Percentiles rank a stretch among this genome's conserved stretches.
These are phyloP conservation scores for Colletotrichum phormii DNA, from an alignment of 2,329 filamentous ascomycete species.

Conservation along the genomic window DNA sequence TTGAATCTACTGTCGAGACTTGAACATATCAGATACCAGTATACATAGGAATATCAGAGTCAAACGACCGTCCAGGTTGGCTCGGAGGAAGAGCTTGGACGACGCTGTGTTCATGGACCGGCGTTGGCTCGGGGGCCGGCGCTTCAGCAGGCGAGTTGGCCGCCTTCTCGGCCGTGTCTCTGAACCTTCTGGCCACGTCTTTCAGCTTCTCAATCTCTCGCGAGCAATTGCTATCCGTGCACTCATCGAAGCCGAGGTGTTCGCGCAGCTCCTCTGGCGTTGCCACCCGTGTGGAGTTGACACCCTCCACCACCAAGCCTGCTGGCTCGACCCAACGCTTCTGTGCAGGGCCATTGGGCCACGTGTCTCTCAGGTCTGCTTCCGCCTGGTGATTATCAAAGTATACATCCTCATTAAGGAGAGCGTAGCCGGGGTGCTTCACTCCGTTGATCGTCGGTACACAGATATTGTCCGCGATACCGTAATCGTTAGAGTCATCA, in stretches of 20 bases:
- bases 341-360: background rate
- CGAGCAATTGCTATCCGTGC: background rate
- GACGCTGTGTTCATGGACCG: background rate
- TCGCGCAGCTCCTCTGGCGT: slow-evolving; percentile 5
- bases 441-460: background rate
- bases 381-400: background rate
- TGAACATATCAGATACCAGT: background rate
- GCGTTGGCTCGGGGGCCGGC: background rate
- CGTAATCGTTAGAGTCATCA: background rate
- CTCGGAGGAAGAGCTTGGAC: background rate
- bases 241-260: slow-evolving; percentile 9
- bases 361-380: slow-evolving; percentile 1
- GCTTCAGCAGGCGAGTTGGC: slow-evolving; percentile 1
- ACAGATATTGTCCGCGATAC: slow-evolving; percentile 3
- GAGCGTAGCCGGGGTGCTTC: slow-evolving; percentile 3
- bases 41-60: background rate
- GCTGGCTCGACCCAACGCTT: slow-evolving; percentile 7
- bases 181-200: slow-evolving; percentile 5
- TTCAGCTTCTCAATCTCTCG: slow-evolving; percentile 15
- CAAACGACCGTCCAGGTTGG: background rate
- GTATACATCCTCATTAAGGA: background rate
- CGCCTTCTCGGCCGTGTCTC: background rate
- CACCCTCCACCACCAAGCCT: background rate
- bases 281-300: slow-evolving; percentile 1
- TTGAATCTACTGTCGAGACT: background rate